Conservation (phyloP, 2,329 filamentous ascomycete genomes). For the Neofusicoccum sp. region DNA sequence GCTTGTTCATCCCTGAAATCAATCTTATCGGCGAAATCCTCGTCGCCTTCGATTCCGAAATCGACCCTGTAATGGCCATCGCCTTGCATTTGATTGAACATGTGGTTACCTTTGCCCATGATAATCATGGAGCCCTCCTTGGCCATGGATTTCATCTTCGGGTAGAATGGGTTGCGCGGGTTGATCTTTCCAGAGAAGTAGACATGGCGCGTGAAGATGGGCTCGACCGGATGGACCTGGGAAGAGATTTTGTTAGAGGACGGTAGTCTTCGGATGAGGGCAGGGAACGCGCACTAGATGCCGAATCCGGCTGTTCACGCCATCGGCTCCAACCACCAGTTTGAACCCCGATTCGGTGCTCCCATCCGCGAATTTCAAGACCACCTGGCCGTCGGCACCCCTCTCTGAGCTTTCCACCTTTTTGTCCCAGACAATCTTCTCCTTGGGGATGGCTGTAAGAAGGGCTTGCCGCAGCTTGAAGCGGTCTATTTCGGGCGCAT, state of each 20-base stretch:
- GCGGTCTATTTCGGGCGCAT: background rate
- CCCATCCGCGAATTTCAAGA: background rate
- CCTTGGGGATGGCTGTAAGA: background rate
- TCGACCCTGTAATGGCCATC: background rate
- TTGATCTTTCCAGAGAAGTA: background rate
- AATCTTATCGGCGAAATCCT: background rate
- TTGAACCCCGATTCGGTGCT: background rate
- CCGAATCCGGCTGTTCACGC: background rate
- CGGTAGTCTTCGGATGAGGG: background rate
- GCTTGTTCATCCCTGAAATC: background rate
- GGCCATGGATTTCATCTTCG: background rate
- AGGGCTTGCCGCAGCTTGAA: background rate
- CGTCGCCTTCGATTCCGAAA: background rate
- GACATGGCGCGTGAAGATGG: background rate
- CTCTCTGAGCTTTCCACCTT: background rate
- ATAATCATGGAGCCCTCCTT: background rate
- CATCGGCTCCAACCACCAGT: background rate
- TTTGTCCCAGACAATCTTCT: background rate
- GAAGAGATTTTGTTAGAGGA: background rate
- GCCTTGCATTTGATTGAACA: background rate
- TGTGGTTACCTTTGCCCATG: background rate
- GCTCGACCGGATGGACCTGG: background rate
- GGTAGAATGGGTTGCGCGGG: background rate
- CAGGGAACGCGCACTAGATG: background rate
- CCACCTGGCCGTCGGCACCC: background rate